Evolutionary conservation across 495 filamentous ascomycete genomes (phyloP), one percentile per base, ranked within the genome.

Genomic region (Lophiotrema nucula): DNA sequence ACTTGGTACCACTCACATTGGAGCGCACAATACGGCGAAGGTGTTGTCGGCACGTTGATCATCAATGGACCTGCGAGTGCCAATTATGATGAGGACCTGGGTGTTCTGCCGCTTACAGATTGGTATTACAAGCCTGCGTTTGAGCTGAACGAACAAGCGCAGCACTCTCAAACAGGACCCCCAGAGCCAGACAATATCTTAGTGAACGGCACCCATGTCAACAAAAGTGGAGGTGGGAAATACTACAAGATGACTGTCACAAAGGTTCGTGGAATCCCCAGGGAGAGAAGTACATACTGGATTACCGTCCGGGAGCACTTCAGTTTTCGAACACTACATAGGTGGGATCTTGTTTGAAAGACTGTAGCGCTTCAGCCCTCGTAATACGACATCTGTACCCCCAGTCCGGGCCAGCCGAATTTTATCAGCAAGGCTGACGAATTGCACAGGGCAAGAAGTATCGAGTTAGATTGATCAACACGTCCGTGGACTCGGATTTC

Each of bases 1-100:
- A 49, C 58, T 0, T 74, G 72, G 72, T 74, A 74, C 50, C 71
- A 73, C 55, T 66, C 62, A 2, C 71, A 74, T 39, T 65, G 61
- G 58, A 54, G 47, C 37, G 45, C 68, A 4, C 72, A 74, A 49
- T 74, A 73, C 47, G 69, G 65, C 22, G 70, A 72, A 23, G 72
- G 72, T 25, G 64, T 72, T 22, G 35, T 67, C 13, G 72, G 72
- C 4, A 59, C 67, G 11, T 51, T 74, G 12, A 59, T 74, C 35
- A 72, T 74, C 51, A 55, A 74, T 46, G 72, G 72, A 2, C 72
- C 72, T 21, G 66, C 70, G 26, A 67, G 61, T 1, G 60, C 71
- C 16, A 70, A 72, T 49, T 74, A 72, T 51, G 72, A 74, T 44
- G 57, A 69, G 27, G 72, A 73, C 48, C 59, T 73, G 15, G 71